Evolutionary conservation across 495 filamentous ascomycete species (phyloP), one percentile per base, ranked within the genome.

Genomic region (Neurospora sp.): DNA sequence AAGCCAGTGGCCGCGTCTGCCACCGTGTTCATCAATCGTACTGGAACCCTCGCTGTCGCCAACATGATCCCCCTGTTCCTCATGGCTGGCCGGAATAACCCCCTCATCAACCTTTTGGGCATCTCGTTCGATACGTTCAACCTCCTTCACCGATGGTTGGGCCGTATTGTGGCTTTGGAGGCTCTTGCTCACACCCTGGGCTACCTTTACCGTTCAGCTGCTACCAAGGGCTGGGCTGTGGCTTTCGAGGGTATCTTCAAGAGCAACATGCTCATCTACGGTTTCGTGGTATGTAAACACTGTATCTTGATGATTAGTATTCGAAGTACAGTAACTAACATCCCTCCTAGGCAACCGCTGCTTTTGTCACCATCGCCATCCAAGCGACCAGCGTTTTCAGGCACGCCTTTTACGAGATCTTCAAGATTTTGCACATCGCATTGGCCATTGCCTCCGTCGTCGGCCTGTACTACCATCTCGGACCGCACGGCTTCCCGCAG

Each of bases 381-480:
- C 93, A 96, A 78, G 91, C 94, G 3, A 86, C 88, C 12, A 94
- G 93, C 14, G 86, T 90, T 22, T 83, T 96, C 70, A 87, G 94
- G 42, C 94, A 97, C 80, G 92, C 93, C n/a, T 95, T 91, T 78
- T 97, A 97, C 79, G 94, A 97, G 80, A 90, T 86, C 0, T 97
- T 97, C 84, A 88, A 96, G 73, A 81, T 92, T 71, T 75, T 93
- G 27, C 94, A 97, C 78, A 94, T 96, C 71, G 77, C 88, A 8
- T 86, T 89, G 35, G 91, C 90, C 40, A 80, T 90, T 48, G 70
- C 90, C 22, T 85, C 89, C 4, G 84, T 94, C 74, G 78, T 90
- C 68, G 91, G 90, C 38, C 80, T 96, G 53, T 94, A 87, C 77
- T 81, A 89, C 71, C 93, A 97, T 77, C 81, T 94, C 22, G 77